phyloP scores from a whole-genome alignment of 1,284 basidiomycete species.

The Ceratobasidium papillatum region DNA sequence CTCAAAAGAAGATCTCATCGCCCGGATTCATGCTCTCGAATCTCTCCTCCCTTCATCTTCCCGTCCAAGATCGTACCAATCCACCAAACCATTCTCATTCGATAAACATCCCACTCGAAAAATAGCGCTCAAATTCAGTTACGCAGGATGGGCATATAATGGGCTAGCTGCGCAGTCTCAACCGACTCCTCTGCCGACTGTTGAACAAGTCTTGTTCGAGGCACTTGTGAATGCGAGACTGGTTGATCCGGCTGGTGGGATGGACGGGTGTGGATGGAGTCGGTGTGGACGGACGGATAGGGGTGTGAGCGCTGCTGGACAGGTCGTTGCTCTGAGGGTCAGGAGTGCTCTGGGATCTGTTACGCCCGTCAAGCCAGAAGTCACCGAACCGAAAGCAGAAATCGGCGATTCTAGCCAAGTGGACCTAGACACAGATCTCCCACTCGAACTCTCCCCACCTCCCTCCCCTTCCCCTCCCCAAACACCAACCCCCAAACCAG shows the following conservation, averaged over 20 bases:
- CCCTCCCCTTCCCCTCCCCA: conserved; percentile 5
- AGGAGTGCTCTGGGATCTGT: conserved; percentile 59
- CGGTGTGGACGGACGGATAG: conserved; percentile 94
- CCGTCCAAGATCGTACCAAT: conserved; percentile 12
- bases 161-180: conserved; percentile 85
- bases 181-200: conserved; percentile 80
- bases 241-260: conserved; percentile 74
- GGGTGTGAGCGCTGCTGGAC: conserved; percentile 93
- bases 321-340: conserved; percentile 93
- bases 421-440: background rate
- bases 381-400: background rate
- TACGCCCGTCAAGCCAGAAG: background rate
- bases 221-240: conserved; percentile 78
- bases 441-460: background rate
- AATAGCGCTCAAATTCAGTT: conserved; percentile 91
- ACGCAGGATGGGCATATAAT: conserved; percentile 91
- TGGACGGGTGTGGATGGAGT: conserved; percentile 90
- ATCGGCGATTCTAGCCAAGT: background rate
- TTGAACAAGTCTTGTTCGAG: conserved; percentile 87
- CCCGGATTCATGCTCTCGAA: conserved; percentile 66
- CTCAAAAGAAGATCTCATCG: conserved; percentile 68
- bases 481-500: conserved; percentile 50
- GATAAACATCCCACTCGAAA: conserved; percentile 78
- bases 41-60: conserved; percentile 41
- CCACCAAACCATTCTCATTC: conserved; percentile 62